A percentile compares a stretch with the other conserved stretches of the same genome.
Evolutionary conservation across 768 basidiomycete genomes (phyloP).

Genomic region (Arthromyces matolae): DNA sequence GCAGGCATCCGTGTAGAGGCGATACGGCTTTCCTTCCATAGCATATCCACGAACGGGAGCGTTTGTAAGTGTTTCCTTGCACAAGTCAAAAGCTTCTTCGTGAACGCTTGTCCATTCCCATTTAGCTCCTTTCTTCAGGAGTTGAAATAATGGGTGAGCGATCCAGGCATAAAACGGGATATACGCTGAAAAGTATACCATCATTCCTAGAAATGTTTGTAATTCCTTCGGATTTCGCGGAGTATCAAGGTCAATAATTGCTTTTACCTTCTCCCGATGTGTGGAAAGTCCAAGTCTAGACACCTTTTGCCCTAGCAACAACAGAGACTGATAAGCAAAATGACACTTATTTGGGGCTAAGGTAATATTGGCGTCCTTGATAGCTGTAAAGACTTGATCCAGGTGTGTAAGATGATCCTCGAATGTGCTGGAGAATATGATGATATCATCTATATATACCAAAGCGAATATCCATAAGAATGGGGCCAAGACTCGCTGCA

Average conservation of each 20-base stretch:
- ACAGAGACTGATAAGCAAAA: conserved; percentile 28
- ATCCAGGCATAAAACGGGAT: conserved; percentile 34
- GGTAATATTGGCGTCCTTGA: conserved; percentile 25
- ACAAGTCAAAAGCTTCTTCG: conserved; percentile 24
- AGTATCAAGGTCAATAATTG: conserved; percentile 28
- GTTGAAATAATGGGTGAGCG: conserved; percentile 29
- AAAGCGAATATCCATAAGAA: conserved; percentile 37
- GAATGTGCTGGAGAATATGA: conserved; percentile 26
- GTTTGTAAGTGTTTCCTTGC: conserved; percentile 25
- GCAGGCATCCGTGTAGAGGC: conserved; percentile 34
- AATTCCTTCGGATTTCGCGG: conserved; percentile 23
- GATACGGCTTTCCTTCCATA: conserved; percentile 25
- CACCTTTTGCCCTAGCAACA: conserved; percentile 38
- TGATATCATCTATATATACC: conserved; percentile 42
- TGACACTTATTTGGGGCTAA: conserved; percentile 33
- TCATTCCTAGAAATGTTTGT: conserved; percentile 34
- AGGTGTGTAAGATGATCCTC: conserved; percentile 30
- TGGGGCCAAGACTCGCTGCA: conserved; percentile 33
- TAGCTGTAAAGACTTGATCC: conserved; percentile 25
- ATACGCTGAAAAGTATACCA: conserved; percentile 34
- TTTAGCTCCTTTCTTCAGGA: conserved; percentile 25
- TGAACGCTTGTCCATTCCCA: conserved; percentile 23
- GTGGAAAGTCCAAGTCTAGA: conserved; percentile 34
- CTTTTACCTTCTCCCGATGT: conserved; percentile 33
- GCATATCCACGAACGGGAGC: conserved; percentile 33